Base-by-base conservation (phyloP, 805 yeast species). In the Pichia phayaonensis region DNA sequence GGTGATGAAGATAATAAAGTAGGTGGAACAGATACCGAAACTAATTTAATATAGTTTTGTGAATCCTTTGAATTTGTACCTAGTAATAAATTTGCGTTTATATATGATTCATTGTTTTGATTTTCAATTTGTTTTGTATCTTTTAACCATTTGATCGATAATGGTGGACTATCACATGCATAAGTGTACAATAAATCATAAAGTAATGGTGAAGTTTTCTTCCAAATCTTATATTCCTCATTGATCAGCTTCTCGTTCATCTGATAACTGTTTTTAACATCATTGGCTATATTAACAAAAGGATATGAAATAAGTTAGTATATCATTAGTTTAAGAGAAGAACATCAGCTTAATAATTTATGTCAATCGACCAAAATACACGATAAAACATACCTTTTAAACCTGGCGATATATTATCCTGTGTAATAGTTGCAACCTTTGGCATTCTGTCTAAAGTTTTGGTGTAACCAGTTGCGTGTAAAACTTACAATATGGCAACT, bases 141-240 rank as follows among this genome's bases (percentile, higher is more conserved):
- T 1, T 86, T 84, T 36, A 85, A 69, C 81, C 89, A 86, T 56
- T 83, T 79, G 18, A 85, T 75, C 0, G 90, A 72, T 53, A 86
- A 67, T 16, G 88, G 79, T 1, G 95, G 95, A 78, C 82, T 82
- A 47, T 80, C 76, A 24, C 82, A 69, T 10, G 84, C 80, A 45
- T 76, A 77, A 4, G 94, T 84, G 54, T 85, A 82, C 44, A 88
- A 71, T 54, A 84, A 76, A 57, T 83, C 86, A 65, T 88, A 88
- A 53, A 88, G 70, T 56, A 86, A 71, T 3, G 95, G 95, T 15
- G 86, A 83, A 2, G 92, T 78, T 60, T 87, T 86, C 64, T 87
- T 88, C 96, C 96, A 88, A 51, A 83, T 77, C 58, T 80, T 80
- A 72, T 76, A 85, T 67, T 86, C 94, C 65, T 86, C 95, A 59